Base-by-base conservation (phyloP, 352 stramenopile genomes). In the Aphanomyces invadans region DNA sequence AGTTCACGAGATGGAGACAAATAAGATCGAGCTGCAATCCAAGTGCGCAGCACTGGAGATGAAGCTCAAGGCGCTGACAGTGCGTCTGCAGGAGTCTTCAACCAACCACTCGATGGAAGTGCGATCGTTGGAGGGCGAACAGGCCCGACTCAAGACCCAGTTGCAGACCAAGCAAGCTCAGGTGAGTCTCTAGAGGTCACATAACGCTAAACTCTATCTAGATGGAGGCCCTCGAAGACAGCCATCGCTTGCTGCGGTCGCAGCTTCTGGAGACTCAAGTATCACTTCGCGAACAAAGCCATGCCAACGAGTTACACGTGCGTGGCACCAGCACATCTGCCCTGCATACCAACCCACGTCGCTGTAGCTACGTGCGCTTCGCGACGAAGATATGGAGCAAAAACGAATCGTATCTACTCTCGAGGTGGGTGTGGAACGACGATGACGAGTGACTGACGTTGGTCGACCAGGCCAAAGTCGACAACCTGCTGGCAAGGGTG, bases 401-500 rank as follows among this genome's bases (percentile, higher is more conserved):
- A 42, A 42, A 11, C 5, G 61, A 11, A 52, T 25, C 44, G 11
- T n/a, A 1, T 46, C 7, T 29, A 63, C 51, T 52, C 51, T 51
- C 15, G 21, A n/a, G 33, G 12, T 29, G 5, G 21, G 7, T 52
- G 19, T 52, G 19, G 44, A n/a, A 26, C 5, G 19, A 52, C 4
- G 44, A 9, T 21, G n/a, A n/a, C n/a, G n/a, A n/a, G 44, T 52
- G 15, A 52, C 44, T 52, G 9, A 7, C 7, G 7, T 9, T 52
- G 21, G 4, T 52, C 12, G 12, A 26, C 7, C 38, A 67, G 60
- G 31, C 39, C 28, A 74, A 77, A 45, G 52, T 77, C 1, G 28
- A 65, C 9, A 68, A 36, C 0, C 39, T 83, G 3, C 67, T 71
- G 11, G 51, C 51, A 0, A 48, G 51, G 11, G 2, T 80, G 1